A percentile compares a stretch with the other conserved stretches of the same genome.
phyloP scores from a whole-genome alignment of 1,284 basidiomycete species.

The Xerocomus nothofagi region DNA sequence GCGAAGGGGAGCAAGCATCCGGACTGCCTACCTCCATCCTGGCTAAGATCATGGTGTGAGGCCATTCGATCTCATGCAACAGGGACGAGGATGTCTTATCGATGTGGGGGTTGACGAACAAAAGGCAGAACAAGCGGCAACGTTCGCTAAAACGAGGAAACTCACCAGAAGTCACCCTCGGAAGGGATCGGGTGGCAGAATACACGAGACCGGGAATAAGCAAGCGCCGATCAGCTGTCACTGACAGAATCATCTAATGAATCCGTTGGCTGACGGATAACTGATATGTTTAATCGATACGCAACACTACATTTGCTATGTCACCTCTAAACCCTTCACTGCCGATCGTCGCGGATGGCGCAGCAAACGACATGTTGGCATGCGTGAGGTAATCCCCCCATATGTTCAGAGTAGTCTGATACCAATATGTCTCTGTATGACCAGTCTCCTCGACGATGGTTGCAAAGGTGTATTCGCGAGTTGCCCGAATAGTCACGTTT shows the following conservation, averaged over 20 bases:
- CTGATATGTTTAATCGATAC: slow-evolving; percentile 17
- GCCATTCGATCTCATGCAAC: not conserved
- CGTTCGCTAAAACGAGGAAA: not conserved
- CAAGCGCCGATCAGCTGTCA: not conserved
- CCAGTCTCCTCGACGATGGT: slow-evolving; percentile 20
- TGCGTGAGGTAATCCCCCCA: slow-evolving; percentile 41
- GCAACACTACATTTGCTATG: slow-evolving; percentile 30
- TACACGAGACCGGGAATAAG: not conserved
- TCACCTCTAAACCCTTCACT: slow-evolving; percentile 35
- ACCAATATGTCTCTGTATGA: slow-evolving; percentile 32
- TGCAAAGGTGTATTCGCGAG: slow-evolving; percentile 39
- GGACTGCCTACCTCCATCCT: not conserved
- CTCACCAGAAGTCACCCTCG: not conserved
- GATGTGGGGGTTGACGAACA: not conserved
- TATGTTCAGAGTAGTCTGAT: slow-evolving; percentile 39
- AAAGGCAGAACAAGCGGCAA: not conserved
- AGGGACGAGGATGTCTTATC: not conserved
- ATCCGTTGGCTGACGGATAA: not conserved
- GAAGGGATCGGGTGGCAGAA: slow-evolving; percentile 1
- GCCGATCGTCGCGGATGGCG: slow-evolving; percentile 40
- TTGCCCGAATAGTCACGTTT: slow-evolving; percentile 39
- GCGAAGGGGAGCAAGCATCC: too few species aligned
- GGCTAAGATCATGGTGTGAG: not conserved
- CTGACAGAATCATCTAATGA: not conserved
- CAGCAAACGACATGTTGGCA: slow-evolving; percentile 49